phyloP scores from a whole-genome alignment of 2,329 filamentous ascomycete species.

The Cordyceps cicadae region DNA sequence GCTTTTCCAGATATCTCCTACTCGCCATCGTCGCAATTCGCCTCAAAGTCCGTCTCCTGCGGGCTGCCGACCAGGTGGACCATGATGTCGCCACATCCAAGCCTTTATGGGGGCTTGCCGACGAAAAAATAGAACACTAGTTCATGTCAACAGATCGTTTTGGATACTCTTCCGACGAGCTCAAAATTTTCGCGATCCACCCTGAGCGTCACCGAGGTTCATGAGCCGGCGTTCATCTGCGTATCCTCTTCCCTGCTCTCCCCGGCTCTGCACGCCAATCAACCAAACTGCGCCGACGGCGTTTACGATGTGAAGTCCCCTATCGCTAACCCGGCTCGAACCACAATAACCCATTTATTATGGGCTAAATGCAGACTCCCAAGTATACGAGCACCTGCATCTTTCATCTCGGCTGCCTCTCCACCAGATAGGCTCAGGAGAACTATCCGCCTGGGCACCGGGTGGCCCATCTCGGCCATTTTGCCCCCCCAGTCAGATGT shows the following conservation, averaged over 20 bases:
- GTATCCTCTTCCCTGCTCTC: not conserved
- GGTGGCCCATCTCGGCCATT: not conserved
- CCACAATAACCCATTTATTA: not conserved
- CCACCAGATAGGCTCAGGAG: slow-evolving; percentile 1
- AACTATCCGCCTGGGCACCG: not conserved
- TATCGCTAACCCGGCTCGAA: not conserved
- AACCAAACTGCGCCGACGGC: not conserved
- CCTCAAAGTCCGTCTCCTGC: not conserved
- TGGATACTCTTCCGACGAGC: slow-evolving; percentile 8
- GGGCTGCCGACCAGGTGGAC: slow-evolving; percentile 4
- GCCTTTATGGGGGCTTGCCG: not conserved
- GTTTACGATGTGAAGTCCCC: not conserved
- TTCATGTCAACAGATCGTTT: slow-evolving; percentile 6
- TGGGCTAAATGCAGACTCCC: not conserved
- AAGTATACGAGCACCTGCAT: not conserved
- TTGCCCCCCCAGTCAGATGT: not conserved
- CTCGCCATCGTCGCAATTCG: not conserved
- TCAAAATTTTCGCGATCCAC: slow-evolving; percentile 9
- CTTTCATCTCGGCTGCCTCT: not conserved
- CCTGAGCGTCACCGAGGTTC: slow-evolving; percentile 6
- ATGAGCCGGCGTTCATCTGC: not conserved
- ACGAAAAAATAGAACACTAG: slow-evolving; percentile 9
- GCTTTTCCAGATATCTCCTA: slow-evolving; percentile 2
- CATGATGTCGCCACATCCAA: not conserved
- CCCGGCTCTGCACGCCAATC: not conserved